These are phyloP conservation scores for Orbilia ellipsospora DNA, from an alignment of 2,329 filamentous ascomycete species.

Conservation along the genomic window DNA sequence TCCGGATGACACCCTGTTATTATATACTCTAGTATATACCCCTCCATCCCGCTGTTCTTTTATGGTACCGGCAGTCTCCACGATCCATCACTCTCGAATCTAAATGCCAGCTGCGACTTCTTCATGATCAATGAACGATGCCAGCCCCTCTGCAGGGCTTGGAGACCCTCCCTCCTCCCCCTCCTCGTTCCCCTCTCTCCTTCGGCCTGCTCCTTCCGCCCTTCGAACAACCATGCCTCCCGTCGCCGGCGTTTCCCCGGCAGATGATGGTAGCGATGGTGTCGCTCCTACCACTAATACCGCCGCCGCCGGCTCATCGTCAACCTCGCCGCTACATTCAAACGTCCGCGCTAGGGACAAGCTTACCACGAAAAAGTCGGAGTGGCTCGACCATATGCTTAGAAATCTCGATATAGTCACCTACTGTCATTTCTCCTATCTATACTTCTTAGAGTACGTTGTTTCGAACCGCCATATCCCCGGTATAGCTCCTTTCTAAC, in stretches of 20 bases:
- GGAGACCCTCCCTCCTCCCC: constrained; percentile 55
- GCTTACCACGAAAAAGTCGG: constrained; percentile 66
- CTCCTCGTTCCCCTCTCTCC: constrained; percentile 39
- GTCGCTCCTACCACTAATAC: too few relatives aligned
- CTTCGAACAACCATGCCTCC: constrained; percentile 34
- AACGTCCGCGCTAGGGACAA: constrained; percentile 52
- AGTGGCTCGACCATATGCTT: constrained; percentile 72
- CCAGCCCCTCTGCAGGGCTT: constrained; percentile 55
- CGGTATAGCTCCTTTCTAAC: background rate
- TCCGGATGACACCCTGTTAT: too few relatives aligned
- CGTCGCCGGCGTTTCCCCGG: constrained; percentile 12
- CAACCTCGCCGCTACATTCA: constrained; percentile 33
- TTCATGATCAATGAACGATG: constrained; percentile 56
- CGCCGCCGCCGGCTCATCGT: constrained; percentile 13
- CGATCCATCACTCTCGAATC: too few relatives aligned
- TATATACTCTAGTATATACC: too few relatives aligned
- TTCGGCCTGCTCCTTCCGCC: constrained; percentile 34
- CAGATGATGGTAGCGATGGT: constrained; percentile 23
- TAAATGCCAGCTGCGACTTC: constrained; percentile 14
- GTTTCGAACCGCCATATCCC: background rate
- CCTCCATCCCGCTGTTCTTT: too few relatives aligned
- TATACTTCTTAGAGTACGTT: constrained; percentile 79
- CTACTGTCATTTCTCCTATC: constrained; percentile 72
- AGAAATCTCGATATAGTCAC: constrained; percentile 72
- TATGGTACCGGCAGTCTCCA: too few relatives aligned